These are phyloP conservation scores for Ceratocystis destructans DNA, from an alignment of 2,329 filamentous ascomycete species.

Conservation along the genomic window DNA sequence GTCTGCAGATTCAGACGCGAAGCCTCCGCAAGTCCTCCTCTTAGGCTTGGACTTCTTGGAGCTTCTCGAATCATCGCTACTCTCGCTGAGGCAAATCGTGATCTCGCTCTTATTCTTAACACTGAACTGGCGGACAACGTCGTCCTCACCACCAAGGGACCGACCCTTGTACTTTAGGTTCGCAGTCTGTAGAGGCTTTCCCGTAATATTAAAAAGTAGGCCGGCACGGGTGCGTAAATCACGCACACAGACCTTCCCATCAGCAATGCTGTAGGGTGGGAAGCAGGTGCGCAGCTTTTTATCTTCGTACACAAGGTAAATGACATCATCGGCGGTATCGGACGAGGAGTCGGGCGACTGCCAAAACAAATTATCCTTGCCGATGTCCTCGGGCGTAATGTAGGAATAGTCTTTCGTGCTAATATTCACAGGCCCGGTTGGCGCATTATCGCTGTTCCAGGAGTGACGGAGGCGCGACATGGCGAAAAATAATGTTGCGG, in stretches of 20 bases:
- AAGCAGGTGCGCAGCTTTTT: constrained; percentile 31
- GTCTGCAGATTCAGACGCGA: background rate
- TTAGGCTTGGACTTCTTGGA: constrained; percentile 33
- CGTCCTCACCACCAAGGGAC: constrained; percentile 32
- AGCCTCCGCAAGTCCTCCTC: constrained; percentile 26
- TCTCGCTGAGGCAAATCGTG: constrained; percentile 26
- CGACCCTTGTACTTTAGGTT: constrained; percentile 46
- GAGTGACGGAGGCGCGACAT: constrained; percentile 45
- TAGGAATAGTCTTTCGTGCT: constrained; percentile 69
- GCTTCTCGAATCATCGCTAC: constrained; percentile 21
- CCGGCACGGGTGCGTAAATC: constrained; percentile 56
- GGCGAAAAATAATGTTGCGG: constrained; percentile 25
- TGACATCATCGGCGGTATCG: constrained; percentile 13
- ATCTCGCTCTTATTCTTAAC: constrained; percentile 49
- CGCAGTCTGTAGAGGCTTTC: constrained; percentile 53
- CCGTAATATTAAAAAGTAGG: constrained; percentile 51
- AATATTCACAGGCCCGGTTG: constrained; percentile 35
- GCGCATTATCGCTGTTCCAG: constrained; percentile 30
- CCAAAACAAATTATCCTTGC: constrained; percentile 28
- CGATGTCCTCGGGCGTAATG: constrained; percentile 64
- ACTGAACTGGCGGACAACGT: constrained; percentile 44
- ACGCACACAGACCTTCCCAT: constrained; percentile 53
- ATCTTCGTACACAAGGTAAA: constrained; percentile 9
- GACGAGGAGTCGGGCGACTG: background rate
- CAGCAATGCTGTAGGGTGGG: constrained; percentile 59